Conservation (phyloP, 345 rosid species). For the Moringa oleifera region DNA sequence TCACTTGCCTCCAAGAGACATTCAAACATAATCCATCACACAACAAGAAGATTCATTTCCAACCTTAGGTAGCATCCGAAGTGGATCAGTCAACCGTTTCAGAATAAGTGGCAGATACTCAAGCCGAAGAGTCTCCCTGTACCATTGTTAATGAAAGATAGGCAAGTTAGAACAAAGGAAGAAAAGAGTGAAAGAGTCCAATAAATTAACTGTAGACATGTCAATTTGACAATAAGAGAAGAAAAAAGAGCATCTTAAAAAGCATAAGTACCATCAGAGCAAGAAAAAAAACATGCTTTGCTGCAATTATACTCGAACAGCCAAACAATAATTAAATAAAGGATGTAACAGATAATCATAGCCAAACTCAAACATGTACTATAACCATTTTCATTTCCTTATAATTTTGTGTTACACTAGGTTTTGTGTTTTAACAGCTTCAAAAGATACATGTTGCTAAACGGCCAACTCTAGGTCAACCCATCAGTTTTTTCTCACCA, state of each 20-base stretch:
- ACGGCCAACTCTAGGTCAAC: no score
- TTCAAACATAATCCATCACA: not conserved
- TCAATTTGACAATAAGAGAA: not conserved
- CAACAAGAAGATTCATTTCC: conserved; percentile 2
- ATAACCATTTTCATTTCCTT: no score
- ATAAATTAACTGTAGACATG: not conserved
- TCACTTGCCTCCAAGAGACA: not conserved
- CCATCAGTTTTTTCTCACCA: no score
- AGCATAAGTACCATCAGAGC: not conserved
- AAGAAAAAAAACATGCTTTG: not conserved
- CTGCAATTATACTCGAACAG: not conserved
- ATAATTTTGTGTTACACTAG: no score
- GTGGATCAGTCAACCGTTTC: conserved; percentile 74
- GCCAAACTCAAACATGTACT: no score
- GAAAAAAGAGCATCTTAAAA: no score
- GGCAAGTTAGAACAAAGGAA: conserved; percentile 2
- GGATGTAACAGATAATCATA: no score
- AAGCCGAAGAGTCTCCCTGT: conserved; percentile 75
- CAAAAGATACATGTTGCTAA: no score
- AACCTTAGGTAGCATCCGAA: conserved; percentile 80
- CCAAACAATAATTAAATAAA: no score
- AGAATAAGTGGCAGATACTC: conserved; percentile 66
- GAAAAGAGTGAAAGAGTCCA: conserved; percentile 2
- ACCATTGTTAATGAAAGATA: conserved; percentile 14
- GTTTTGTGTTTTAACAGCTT: no score